phyloP scores from a whole-genome alignment of 2,329 filamentous ascomycete species.

The Sporothrix protearum region DNA sequence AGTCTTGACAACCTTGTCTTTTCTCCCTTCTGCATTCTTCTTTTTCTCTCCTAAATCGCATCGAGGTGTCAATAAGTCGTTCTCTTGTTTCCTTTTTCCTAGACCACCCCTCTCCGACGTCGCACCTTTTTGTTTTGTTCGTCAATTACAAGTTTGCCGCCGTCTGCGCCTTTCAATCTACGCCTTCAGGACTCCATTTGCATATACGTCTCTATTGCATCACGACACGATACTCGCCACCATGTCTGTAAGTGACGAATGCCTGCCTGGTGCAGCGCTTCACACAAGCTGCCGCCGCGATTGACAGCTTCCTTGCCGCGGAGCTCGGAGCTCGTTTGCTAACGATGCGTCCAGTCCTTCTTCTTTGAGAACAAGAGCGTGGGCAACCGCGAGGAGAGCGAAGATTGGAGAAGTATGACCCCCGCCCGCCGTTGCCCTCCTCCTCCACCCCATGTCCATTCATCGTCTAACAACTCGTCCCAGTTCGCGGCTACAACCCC shows the following conservation, averaged over 20 bases:
- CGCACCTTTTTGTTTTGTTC: not conserved
- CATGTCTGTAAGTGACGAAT: slow-evolving; percentile 1
- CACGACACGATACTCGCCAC: slow-evolving; percentile 3
- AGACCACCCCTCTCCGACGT: not conserved
- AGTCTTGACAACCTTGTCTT: not conserved
- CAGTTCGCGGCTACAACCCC: slow-evolving; percentile 86
- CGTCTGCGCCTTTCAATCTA: not conserved
- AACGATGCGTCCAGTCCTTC: slow-evolving; percentile 49
- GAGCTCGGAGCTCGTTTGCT: not conserved
- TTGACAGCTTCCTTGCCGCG: not conserved
- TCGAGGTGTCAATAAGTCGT: slow-evolving; percentile 31
- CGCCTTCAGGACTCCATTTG: not conserved
- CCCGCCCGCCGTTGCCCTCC: not conserved
- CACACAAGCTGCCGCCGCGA: not conserved
- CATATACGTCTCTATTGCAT: not conserved
- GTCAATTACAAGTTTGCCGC: not conserved
- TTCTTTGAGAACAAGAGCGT: slow-evolving; percentile 76
- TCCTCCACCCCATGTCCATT: not conserved
- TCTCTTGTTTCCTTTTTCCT: not conserved
- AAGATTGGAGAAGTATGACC: slow-evolving; percentile 75
- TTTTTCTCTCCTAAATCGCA: slow-evolving; percentile 22
- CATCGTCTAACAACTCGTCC: not conserved
- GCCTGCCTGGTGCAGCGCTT: not conserved
- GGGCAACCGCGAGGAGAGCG: slow-evolving; percentile 67
- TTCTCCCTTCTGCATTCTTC: not conserved